Evolutionary conservation across 2,329 filamentous ascomycete species (phyloP), one percentile per base, ranked within the genome.

Genomic region (Mariannaea elegans): DNA sequence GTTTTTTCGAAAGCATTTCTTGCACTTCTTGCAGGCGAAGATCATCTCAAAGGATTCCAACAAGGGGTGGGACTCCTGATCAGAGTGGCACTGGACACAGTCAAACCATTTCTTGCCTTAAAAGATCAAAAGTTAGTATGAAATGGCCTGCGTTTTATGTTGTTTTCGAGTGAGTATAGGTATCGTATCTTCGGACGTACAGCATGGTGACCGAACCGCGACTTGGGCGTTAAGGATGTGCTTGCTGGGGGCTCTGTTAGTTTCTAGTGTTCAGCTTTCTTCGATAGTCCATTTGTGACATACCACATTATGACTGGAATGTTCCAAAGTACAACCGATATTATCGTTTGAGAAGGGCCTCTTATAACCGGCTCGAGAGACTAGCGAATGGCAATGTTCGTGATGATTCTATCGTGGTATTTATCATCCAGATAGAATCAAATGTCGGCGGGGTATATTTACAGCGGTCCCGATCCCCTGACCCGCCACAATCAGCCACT

Each of bases 1-100:
- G 72, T 99, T 92, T 76, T 98, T 99, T 68, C 95, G 90, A 83
- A 99, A 99, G 78, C 90, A 94, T 80, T 99, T 99, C 70, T 91
- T 94, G 88, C 95, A 99, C 82, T 99, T 99, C 73, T 99, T 99
- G 86, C 95, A 99, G 51, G 92, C 93, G 73, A 99, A 98, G 34
- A 83, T 86, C 93, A 99, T 97, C 73, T 99, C 95, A 69, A 89
- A 84, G 65, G 83, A 84, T 78, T 97, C 91, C 53, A 86, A 79
- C 19, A 99, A 87, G 34, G 85, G 79, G 76, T 98, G 95, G 62
- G 82, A 79, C 77, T 96, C 90, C 62, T 87, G 82, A 76, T 99
- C 95, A 53, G 81, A 80, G 80, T 99, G 95, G 81, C 95, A 99
- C 76, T 97, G 91, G 65, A 92, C 91, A 79, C 95, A 99, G 82